Evolutionary conservation across 345 rosid species (phyloP), one percentile per base, ranked within the genome.

Genomic region (Erucastrum elatum): DNA sequence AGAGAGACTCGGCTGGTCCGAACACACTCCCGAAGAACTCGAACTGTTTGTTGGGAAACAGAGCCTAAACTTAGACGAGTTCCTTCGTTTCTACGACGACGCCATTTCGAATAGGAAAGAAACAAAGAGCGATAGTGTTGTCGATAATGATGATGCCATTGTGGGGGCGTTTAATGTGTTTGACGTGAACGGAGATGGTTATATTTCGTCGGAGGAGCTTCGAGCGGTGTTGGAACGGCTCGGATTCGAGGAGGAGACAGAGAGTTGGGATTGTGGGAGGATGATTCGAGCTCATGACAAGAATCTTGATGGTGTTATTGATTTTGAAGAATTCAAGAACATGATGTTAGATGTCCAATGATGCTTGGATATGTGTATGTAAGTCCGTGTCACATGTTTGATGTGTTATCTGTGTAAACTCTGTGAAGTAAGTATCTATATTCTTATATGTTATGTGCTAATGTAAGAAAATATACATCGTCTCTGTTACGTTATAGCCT

Each of bases 261-360:
- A 64, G 56, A 80, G 84, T 4, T 86, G 77, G 66, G 95, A 91
- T 41, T 94, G 97, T 69, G 80, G 70, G 4, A 84, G 74, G 44
- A 93, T 93, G 98, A 91, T 93, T 61, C 51, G 86, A 1, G 82
- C 61, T 16, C 89, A 80, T 66, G 98, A 91, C 67, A 82, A 88
- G 25, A 91, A 90, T 71, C 82, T 78, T 25, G 98, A 93, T 51
- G 98, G 97, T 13, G 58, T 84, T 77, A 86, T 93, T 41, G 98
- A 93, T 84, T 89, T 88, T 53, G 81, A 91, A 53, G 97, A 93
- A 61, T 93, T 93, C 85, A 91, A 89, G 88, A 83, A 76, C 75
- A 93, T 93, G 98, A 85, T 93, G 83, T 61, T 85, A 75, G 77
- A 80, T 75, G 75, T 80, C 11, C 10, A 56, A 2, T 80, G 53